Evolutionary conservation across 306 rosid species (phyloP).

Genomic region (Senna siamea): DNA sequence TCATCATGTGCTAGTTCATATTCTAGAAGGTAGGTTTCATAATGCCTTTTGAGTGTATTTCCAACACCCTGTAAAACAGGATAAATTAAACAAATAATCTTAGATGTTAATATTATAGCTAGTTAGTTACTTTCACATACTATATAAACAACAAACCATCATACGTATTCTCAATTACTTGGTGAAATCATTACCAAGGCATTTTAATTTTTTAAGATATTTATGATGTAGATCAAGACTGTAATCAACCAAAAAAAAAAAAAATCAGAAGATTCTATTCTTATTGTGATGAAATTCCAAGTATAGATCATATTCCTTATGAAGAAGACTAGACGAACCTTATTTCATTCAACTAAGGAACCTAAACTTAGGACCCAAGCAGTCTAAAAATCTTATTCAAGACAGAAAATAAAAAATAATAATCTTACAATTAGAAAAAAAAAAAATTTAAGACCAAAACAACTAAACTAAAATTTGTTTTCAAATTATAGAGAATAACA

Average conservation of each 20-base stretch:
- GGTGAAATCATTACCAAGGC: slow-evolving; percentile 8
- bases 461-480: neutral
- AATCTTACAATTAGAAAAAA: neutral
- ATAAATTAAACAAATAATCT: slow-evolving; percentile 28
- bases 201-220: neutral
- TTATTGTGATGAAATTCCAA: neutral
- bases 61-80: slow-evolving; percentile 87
- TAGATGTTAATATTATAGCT: slow-evolving; percentile 9
- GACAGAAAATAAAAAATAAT: neutral
- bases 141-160: slow-evolving; percentile 8
- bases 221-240: neutral
- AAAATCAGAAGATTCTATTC: neutral
- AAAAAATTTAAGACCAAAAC: neutral
- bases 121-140: slow-evolving; percentile 33
- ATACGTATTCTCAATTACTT: slow-evolving; percentile 17
- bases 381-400: neutral
- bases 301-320: too few relatives aligned
- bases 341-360: neutral
- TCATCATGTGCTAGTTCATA: slow-evolving; percentile 98
- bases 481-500: neutral
- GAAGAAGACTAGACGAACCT: neutral
- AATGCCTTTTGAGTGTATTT: slow-evolving; percentile 97
- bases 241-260: neutral
- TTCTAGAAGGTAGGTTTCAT: slow-evolving; percentile 95
- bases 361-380: neutral